Percentiles rank a stretch among this genome's conserved stretches.
These are phyloP conservation scores for Orbilia quercus DNA, from an alignment of 2,329 filamentous ascomycete species.

Conservation along the genomic window DNA sequence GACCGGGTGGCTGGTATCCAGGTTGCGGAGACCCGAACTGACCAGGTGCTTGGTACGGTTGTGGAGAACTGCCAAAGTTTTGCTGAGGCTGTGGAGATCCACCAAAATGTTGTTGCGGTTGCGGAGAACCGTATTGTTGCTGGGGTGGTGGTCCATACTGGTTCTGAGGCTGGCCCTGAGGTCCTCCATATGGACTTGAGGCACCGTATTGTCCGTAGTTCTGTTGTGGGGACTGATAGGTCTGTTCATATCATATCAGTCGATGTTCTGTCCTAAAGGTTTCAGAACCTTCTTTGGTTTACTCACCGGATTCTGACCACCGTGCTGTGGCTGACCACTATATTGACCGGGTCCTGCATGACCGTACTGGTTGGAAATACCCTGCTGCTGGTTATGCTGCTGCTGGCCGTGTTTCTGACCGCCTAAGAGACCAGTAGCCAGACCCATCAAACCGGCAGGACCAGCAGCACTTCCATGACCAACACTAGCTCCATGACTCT, in stretches of 20 bases:
- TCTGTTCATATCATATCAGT: conserved; percentile 25
- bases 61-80: conserved; percentile 32
- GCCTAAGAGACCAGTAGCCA: conserved; percentile 58
- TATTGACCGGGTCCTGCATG: conserved; percentile 41
- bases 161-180: conserved; percentile 33
- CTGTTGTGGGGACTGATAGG: conserved; percentile 47
- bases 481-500: conserved; percentile 41
- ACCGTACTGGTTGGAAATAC: conserved; percentile 2
- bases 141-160: conserved; percentile 39
- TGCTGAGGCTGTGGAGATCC: conserved; percentile 44
- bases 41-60: conserved; percentile 24
- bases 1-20: conserved; percentile 50
- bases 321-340: conserved; percentile 36
- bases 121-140: conserved; percentile 39
- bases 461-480: too few relatives aligned
- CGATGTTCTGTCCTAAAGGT: background rate
- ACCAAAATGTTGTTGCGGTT: conserved; percentile 34
- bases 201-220: conserved; percentile 43
- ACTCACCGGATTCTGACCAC: conserved; percentile 46
- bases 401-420: conserved; percentile 56
- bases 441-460: conserved; percentile 50
- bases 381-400: background rate
- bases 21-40: conserved; percentile 35
- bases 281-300: background rate
- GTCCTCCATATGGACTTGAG: conserved; percentile 26